Evolutionary conservation across 257 asterid species (phyloP).

Genomic region (Solanum etuberosum): DNA sequence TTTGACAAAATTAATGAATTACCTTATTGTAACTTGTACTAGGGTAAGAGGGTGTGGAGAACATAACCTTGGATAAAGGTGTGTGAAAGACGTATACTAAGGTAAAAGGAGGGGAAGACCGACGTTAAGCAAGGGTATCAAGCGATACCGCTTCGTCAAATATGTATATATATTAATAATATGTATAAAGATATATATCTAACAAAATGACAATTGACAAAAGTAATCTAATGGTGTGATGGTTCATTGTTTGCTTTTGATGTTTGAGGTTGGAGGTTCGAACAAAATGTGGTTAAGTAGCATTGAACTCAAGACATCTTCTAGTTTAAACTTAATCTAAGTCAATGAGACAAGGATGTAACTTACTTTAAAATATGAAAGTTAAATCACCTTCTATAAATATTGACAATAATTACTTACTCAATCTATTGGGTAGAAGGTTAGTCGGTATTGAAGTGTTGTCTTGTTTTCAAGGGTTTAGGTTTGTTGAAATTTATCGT

Average conservation of each 20-base stretch:
- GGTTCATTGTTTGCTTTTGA: neutral
- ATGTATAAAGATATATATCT: no score
- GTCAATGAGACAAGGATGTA: neutral
- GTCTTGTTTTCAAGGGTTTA: no score
- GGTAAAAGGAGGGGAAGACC: rapidly evolving
- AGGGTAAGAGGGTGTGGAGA: neutral
- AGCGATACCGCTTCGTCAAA: neutral
- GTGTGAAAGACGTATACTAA: no score
- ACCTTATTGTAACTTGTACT: neutral
- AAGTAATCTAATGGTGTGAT: neutral
- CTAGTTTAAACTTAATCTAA: neutral
- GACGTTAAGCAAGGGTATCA: neutral
- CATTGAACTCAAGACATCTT: neutral
- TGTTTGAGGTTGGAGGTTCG: neutral
- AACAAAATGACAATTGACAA: neutral
- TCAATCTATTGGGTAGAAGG: no score
- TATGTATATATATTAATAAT: no score
- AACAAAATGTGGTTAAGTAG: neutral
- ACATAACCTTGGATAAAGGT: no score
- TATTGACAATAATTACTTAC: no score
- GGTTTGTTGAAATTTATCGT: neutral
- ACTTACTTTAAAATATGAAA: no score
- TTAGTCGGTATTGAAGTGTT: neutral
- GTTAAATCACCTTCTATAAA: no score
- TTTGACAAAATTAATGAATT: neutral